Percentiles rank a stretch among this genome's conserved stretches.
Evolutionary conservation across 1,284 basidiomycete species (phyloP).

Genomic region (Ustilago bromivora): DNA sequence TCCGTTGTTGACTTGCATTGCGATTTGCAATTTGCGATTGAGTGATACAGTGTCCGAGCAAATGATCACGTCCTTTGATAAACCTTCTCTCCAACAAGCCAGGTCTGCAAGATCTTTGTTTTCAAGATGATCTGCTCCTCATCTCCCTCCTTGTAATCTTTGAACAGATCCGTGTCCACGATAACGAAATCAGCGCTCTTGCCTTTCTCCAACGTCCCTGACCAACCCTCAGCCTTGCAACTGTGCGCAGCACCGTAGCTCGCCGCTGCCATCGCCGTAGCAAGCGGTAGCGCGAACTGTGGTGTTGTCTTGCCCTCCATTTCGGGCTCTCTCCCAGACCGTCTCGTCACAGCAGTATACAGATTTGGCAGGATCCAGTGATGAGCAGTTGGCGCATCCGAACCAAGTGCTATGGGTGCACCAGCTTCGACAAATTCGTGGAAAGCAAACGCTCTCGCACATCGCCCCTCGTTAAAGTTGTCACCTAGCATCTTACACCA

Average conservation of each 20-base stretch:
- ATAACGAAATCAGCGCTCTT: constrained; percentile 52
- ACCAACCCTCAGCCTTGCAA: constrained; percentile 44
- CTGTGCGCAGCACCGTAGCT: constrained; percentile 47
- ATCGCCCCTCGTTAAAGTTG: constrained; percentile 33
- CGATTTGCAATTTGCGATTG: not conserved
- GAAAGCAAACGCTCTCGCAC: constrained; percentile 47
- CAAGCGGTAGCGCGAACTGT: constrained; percentile 50
- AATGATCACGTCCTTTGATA: constrained; percentile 22
- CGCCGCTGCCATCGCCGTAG: constrained; percentile 40
- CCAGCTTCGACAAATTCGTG: constrained; percentile 47
- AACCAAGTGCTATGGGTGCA: constrained; percentile 45
- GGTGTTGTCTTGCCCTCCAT: constrained; percentile 33
- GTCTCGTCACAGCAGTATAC: constrained; percentile 45
- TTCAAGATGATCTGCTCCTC: constrained; percentile 38
- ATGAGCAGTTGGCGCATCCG: constrained; percentile 48
- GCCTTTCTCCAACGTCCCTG: constrained; percentile 39
- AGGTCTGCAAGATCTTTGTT: constrained; percentile 48
- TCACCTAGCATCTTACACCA: constrained; percentile 51
- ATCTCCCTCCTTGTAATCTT: constrained; percentile 26
- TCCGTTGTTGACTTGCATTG: not conserved
- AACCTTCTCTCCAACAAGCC: constrained; percentile 35
- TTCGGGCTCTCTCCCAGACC: constrained; percentile 36
- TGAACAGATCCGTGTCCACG: constrained; percentile 50
- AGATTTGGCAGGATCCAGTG: constrained; percentile 49
- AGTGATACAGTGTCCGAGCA: not conserved